Percentiles rank a stretch among this genome's conserved stretches.
phyloP scores from a whole-genome alignment of 352 stramenopile species.

The Globisporangium radiosum region DNA sequence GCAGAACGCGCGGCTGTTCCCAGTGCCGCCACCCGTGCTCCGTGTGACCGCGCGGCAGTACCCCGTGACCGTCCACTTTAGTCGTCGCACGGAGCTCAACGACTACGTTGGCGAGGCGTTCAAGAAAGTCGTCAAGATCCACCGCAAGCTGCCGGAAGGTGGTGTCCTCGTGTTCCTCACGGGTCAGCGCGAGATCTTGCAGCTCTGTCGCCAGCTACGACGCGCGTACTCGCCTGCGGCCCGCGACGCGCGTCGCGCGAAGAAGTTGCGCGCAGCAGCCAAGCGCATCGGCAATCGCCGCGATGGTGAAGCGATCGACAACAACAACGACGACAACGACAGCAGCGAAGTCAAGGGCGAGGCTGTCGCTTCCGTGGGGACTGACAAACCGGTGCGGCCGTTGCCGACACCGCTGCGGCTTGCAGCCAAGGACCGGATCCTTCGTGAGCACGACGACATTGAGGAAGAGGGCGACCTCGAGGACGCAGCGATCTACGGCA shows the following conservation, averaged over 20 bases:
- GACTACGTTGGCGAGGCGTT: constrained; percentile 95
- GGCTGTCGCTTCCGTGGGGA: neutral
- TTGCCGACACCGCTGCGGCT: neutral
- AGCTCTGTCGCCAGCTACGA: constrained; percentile 76
- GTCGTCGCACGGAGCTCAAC: constrained; percentile 95
- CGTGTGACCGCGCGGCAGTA: constrained; percentile 93
- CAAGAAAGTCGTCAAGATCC: constrained; percentile 96
- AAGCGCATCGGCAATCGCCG: constrained; percentile 6
- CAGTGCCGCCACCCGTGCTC: constrained; percentile 87
- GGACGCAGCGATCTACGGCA: constrained; percentile 54
- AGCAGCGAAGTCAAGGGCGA: neutral
- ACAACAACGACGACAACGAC: constrained; percentile 8
- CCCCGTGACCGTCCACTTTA: constrained; percentile 97
- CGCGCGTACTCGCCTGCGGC: constrained; percentile 29
- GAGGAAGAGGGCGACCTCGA: constrained; percentile 77
- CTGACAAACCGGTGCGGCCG: constrained; percentile 7
- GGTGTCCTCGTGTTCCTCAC: constrained; percentile 98
- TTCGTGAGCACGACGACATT: constrained; percentile 76
- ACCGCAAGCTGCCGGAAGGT: constrained; percentile 95
- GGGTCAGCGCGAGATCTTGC: constrained; percentile 93
- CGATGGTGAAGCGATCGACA: constrained; percentile 31
- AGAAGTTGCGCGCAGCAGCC: neutral
- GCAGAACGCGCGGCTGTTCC: constrained; percentile 92
- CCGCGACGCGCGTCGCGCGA: too few species aligned
- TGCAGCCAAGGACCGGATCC: constrained; percentile 34